Evolutionary conservation across 495 filamentous ascomycete genomes (phyloP).

Genomic region (Monascus purpureus): DNA sequence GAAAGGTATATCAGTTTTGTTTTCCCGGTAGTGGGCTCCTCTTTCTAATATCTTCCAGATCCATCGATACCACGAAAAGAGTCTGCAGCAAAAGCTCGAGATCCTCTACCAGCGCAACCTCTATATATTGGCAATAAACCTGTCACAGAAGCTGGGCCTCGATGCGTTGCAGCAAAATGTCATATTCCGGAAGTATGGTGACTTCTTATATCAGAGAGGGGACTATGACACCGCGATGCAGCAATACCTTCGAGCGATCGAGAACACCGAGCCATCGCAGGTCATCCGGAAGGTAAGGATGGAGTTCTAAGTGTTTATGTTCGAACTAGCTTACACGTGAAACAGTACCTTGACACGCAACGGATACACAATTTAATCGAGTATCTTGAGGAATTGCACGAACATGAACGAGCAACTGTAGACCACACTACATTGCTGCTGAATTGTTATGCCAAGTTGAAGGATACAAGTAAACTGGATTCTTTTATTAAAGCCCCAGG

Average conservation of each 20-base stretch:
- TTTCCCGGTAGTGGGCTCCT: neutral
- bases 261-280: slow-evolving; percentile 87
- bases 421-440: slow-evolving; percentile 90
- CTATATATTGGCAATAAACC: slow-evolving; percentile 79
- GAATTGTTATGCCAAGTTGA: slow-evolving; percentile 96
- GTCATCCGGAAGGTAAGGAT: slow-evolving; percentile 74
- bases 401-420: slow-evolving; percentile 84
- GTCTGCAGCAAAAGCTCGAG: slow-evolving; percentile 78
- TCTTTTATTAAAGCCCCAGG: slow-evolving; percentile 92
- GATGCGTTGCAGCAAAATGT: slow-evolving; percentile 70
- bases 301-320: neutral
- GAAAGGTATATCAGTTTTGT: slow-evolving; percentile 48
- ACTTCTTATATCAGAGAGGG: slow-evolving; percentile 86
- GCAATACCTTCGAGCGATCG: slow-evolving; percentile 91
- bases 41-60: slow-evolving; percentile 36
- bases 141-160: slow-evolving; percentile 76
- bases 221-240: slow-evolving; percentile 97
- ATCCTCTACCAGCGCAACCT: slow-evolving; percentile 89
- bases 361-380: slow-evolving; percentile 95
- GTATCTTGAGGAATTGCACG: slow-evolving; percentile 92
- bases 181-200: slow-evolving; percentile 88
- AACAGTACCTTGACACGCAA: slow-evolving; percentile 82
- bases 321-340: slow-evolving; percentile 8
- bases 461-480: slow-evolving; percentile 89
- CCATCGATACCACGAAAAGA: slow-evolving; percentile 84